Evolutionary conservation across 345 rosid genomes (phyloP).

Genomic region (Lepidium sativum): DNA sequence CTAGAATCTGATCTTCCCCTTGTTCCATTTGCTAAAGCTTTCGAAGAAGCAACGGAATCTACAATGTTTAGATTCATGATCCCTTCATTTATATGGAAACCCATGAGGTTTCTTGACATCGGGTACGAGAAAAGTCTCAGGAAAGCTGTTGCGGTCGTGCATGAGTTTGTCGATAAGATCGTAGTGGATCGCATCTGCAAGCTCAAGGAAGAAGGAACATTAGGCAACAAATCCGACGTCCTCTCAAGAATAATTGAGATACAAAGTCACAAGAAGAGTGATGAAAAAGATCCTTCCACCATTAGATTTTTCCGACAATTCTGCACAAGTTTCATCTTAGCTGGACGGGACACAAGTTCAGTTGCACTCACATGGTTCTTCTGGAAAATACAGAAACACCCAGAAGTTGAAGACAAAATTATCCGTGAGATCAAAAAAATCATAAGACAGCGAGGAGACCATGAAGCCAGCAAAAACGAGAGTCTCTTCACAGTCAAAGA

Average conservation of each 20-base stretch:
- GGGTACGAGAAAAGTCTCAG: constrained; percentile 50
- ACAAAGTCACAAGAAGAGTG: constrained; percentile 32
- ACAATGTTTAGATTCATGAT: constrained; percentile 44
- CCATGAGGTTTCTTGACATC: constrained; percentile 35
- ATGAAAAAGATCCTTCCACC: constrained; percentile 20
- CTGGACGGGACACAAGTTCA: constrained; percentile 53
- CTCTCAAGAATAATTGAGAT: constrained; percentile 50
- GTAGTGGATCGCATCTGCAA: constrained; percentile 35
- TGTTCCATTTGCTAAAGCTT: constrained; percentile 38
- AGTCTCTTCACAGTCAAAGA: constrained; percentile 29
- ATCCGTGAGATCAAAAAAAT: constrained; percentile 14
- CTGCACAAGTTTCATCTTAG: constrained; percentile 46
- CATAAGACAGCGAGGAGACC: constrained; percentile 6
- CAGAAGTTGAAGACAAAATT: constrained; percentile 32
- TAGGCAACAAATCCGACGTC: constrained; percentile 33
- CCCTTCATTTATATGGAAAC: constrained; percentile 48
- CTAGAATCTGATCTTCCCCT: constrained; percentile 31
- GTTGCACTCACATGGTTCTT: constrained; percentile 46
- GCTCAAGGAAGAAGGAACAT: constrained; percentile 28
- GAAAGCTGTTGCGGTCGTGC: constrained; percentile 36
- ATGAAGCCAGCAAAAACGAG: background rate
- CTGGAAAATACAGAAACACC: constrained; percentile 38
- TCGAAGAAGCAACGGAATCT: constrained; percentile 48
- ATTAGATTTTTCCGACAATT: constrained; percentile 33
- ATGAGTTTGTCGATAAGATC: constrained; percentile 35